phyloP scores from a whole-genome alignment of 805 yeast genomes.

The Nakazawaea anatomiae region DNA sequence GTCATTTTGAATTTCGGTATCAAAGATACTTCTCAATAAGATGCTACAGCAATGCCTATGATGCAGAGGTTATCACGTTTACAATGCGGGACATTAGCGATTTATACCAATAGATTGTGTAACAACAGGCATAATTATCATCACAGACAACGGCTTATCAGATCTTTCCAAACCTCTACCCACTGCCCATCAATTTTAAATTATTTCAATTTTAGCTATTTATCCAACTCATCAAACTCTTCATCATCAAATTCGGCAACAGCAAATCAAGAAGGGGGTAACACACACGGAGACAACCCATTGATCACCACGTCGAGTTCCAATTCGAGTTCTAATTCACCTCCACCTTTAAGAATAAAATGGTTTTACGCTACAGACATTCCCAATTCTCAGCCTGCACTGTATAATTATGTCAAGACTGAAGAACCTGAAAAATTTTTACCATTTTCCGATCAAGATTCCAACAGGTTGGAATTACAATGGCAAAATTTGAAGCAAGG shows the following conservation, averaged over 20 bases:
- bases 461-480: constrained; percentile 49
- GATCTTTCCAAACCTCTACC: not conserved
- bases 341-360: constrained; percentile 15
- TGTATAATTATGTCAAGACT: constrained; percentile 45
- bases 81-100: constrained; percentile 1
- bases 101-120: not conserved
- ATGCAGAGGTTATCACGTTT: not conserved
- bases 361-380: constrained; percentile 88
- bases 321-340: not conserved
- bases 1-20: too few species aligned
- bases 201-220: not conserved
- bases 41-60: not conserved
- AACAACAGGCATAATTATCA: not conserved
- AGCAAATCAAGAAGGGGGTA: not conserved
- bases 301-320: not conserved
- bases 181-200: not conserved
- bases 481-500: constrained; percentile 23
- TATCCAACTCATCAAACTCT: not conserved
- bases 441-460: constrained; percentile 64
- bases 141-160: not conserved
- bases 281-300: not conserved
- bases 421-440: constrained; percentile 53
- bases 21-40: too few species aligned
- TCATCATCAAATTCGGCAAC: not conserved
- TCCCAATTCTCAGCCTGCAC: constrained; percentile 63